phyloP scores from a whole-genome alignment of 371 early-diverging fungal genomes.

The Batkoa obscura region DNA sequence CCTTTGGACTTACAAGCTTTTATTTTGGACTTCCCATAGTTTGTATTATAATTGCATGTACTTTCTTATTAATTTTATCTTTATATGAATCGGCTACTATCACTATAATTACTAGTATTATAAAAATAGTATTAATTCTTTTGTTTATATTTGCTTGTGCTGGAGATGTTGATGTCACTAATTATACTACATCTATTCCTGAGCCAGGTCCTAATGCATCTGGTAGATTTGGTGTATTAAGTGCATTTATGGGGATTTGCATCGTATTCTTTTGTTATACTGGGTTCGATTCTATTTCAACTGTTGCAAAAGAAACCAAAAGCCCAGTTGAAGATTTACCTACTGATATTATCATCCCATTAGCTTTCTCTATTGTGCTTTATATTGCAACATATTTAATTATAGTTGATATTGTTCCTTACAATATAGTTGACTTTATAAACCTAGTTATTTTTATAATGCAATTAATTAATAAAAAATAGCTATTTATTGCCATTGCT shows the following conservation, averaged over 20 bases:
- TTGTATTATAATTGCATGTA: slow-evolving; percentile 35
- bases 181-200: slow-evolving; percentile 69
- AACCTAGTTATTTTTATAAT: slow-evolving; percentile 52
- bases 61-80: slow-evolving; percentile 36
- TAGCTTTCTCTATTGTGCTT: slow-evolving; percentile 51
- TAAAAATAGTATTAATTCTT: slow-evolving; percentile 56
- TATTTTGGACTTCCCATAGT: slow-evolving; percentile 59
- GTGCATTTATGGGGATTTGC: slow-evolving; percentile 54
- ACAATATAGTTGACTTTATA: slow-evolving; percentile 20
- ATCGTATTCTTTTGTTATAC: slow-evolving; percentile 76
- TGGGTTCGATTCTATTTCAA: slow-evolving; percentile 79
- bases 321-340: slow-evolving; percentile 70
- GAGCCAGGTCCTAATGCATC: slow-evolving; percentile 16
- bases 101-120: slow-evolving; percentile 40
- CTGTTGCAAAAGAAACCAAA: slow-evolving; percentile 66
- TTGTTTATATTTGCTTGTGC: slow-evolving; percentile 53
- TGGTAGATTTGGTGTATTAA: slow-evolving; percentile 36
- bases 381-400: slow-evolving; percentile 50
- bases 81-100: slow-evolving; percentile 48
- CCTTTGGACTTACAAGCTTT: slow-evolving; percentile 21
- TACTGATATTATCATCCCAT: slow-evolving; percentile 64
- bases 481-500: slow-evolving; percentile 29
- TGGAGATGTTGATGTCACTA: slow-evolving; percentile 39
- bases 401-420: slow-evolving; percentile 55
- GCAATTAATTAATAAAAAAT: slow-evolving; percentile 23